A percentile compares a stretch with the other conserved stretches of the same genome.
phyloP scores from a whole-genome alignment of 176 grass and related monocot species.

The Leersia perrieri region DNA sequence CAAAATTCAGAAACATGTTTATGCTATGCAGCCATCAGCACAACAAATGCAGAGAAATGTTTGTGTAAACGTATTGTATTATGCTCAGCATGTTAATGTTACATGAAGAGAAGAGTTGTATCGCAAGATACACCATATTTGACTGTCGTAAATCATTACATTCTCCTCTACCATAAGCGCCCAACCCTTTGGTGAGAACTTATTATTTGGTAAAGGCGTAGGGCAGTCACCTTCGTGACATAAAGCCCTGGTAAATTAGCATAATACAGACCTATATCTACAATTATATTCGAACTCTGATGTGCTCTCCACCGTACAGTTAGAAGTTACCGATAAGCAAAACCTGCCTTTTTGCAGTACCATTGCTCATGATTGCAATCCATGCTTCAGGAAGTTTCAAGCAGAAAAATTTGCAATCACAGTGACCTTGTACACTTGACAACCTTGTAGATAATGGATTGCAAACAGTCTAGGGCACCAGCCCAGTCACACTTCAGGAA shows the following conservation, averaged over 20 bases:
- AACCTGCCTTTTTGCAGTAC: not conserved
- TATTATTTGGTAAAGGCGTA: slow-evolving; percentile 35
- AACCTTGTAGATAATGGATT: not conserved
- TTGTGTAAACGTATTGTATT: not conserved
- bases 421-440: slow-evolving; percentile 5
- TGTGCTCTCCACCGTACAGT: slow-evolving; percentile 15
- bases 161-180: slow-evolving; percentile 17
- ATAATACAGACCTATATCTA: slow-evolving; percentile 55
- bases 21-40: not conserved
- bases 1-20: not conserved
- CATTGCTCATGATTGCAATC: slow-evolving; percentile 7
- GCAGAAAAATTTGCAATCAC: slow-evolving; percentile 31
- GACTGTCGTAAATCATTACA: not conserved
- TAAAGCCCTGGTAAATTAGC: slow-evolving; percentile 38
- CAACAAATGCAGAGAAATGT: not conserved
- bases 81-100: not conserved
- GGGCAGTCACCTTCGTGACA: slow-evolving; percentile 70
- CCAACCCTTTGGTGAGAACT: slow-evolving; percentile 60
- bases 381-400: slow-evolving; percentile 20
- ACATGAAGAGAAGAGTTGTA: not conserved
- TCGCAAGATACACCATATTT: not conserved
- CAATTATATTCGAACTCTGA: slow-evolving; percentile 39
- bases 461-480: slow-evolving; percentile 28
- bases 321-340: slow-evolving; percentile 6
- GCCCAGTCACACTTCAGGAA: slow-evolving; percentile 24